These are phyloP conservation scores for Ramaria rubella DNA, from an alignment of 768 basidiomycete genomes.

Conservation along the genomic window DNA sequence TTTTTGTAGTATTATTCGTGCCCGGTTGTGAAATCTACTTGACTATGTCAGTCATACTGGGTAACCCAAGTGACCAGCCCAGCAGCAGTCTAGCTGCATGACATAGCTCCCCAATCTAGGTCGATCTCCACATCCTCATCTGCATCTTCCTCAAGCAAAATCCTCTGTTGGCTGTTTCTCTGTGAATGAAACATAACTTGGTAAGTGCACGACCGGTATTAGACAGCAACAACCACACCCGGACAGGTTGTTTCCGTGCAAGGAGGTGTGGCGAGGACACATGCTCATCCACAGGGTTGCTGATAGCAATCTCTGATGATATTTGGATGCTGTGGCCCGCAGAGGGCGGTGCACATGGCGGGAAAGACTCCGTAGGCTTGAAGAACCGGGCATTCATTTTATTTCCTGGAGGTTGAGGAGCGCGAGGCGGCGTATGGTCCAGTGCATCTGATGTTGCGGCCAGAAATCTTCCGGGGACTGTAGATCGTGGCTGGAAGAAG, in stretches of 20 bases:
- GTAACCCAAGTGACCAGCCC: too few species aligned
- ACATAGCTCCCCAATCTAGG: constrained; percentile 7
- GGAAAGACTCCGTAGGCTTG: background rate
- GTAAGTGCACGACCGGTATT: background rate
- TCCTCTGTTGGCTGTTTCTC: background rate
- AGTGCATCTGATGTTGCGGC: background rate
- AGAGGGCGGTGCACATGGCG: background rate
- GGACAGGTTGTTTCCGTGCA: background rate
- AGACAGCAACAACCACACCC: background rate
- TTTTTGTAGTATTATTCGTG: too few species aligned
- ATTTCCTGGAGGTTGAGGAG: background rate
- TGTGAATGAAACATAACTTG: background rate
- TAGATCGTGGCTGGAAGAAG: background rate
- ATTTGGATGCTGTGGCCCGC: background rate
- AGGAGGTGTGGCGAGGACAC: background rate
- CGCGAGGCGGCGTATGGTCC: background rate
- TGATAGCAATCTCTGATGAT: background rate
- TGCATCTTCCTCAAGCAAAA: background rate
- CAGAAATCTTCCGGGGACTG: background rate
- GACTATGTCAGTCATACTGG: too few species aligned
- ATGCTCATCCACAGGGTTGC: background rate
- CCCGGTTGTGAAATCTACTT: too few species aligned
- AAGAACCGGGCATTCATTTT: background rate
- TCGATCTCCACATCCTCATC: constrained; percentile 7
- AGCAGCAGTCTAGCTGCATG: too few species aligned